phyloP scores from a whole-genome alignment of 1,284 basidiomycete genomes.

The Trametes hirsuta region DNA sequence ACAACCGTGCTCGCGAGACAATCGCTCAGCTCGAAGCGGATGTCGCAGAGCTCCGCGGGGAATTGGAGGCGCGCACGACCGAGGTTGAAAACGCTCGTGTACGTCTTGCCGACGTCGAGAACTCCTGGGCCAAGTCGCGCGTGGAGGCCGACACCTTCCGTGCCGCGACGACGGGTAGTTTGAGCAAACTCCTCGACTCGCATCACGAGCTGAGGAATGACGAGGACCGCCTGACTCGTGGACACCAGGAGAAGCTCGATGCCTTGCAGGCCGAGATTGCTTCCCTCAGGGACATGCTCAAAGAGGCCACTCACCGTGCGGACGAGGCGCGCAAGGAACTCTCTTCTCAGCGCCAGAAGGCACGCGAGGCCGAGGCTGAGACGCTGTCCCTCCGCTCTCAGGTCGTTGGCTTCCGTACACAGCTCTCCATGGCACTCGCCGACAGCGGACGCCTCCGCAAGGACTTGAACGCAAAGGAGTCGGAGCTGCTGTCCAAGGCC shows the following conservation, averaged over 20 bases:
- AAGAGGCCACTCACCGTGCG: slow-evolving; percentile 73
- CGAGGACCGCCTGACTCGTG: slow-evolving; percentile 73
- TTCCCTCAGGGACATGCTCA: slow-evolving; percentile 76
- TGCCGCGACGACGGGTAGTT: slow-evolving; percentile 78
- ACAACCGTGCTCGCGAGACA: slow-evolving; percentile 70
- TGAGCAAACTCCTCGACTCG: slow-evolving; percentile 85
- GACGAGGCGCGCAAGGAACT: slow-evolving; percentile 75
- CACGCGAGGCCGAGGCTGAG: slow-evolving; percentile 72
- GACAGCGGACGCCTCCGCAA: slow-evolving; percentile 78
- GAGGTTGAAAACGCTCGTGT: slow-evolving; percentile 74
- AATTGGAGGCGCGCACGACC: slow-evolving; percentile 72
- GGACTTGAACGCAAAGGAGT: slow-evolving; percentile 71
- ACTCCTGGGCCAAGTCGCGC: slow-evolving; percentile 84
- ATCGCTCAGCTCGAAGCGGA: slow-evolving; percentile 73
- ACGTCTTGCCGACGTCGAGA: slow-evolving; percentile 77
- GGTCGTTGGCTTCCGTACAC: slow-evolving; percentile 76
- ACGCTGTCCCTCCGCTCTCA: slow-evolving; percentile 76
- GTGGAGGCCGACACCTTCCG: slow-evolving; percentile 90
- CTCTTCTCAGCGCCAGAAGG: slow-evolving; percentile 67
- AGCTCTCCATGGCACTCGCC: slow-evolving; percentile 72
- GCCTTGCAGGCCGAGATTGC: slow-evolving; percentile 80
- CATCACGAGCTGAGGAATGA: slow-evolving; percentile 81
- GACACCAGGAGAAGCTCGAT: slow-evolving; percentile 79
- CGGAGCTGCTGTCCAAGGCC: slow-evolving; percentile 66
- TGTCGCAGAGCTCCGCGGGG: slow-evolving; percentile 75